Conservation (phyloP, 805 yeast species). For the Saccharomycopsis fodiens region DNA sequence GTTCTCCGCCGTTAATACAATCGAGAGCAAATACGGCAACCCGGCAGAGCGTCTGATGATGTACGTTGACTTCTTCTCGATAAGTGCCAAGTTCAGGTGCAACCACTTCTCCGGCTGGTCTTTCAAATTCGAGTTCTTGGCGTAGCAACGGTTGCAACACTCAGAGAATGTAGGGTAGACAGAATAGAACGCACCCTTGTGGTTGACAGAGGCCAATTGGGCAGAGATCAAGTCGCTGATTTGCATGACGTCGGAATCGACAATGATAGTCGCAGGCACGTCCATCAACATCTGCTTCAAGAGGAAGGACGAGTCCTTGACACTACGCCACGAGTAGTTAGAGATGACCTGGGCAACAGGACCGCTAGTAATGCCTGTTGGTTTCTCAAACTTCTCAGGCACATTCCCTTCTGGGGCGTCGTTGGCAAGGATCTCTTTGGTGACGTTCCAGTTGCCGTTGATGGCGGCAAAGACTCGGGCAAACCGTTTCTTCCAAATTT, state of each 20-base stretch:
- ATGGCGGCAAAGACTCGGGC: slow-evolving; percentile 19
- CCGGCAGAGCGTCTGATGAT: slow-evolving; percentile 93
- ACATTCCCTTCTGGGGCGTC: slow-evolving; percentile 67
- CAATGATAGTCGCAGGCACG: slow-evolving; percentile 23
- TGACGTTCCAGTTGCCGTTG: slow-evolving; percentile 37
- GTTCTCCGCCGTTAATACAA: slow-evolving; percentile 50
- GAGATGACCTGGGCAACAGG: slow-evolving; percentile 39
- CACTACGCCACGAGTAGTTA: slow-evolving; percentile 75
- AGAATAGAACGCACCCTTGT: slow-evolving; percentile 88
- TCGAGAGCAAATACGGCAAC: slow-evolving; percentile 71
- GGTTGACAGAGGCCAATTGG: slow-evolving; percentile 70
- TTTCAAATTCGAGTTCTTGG: slow-evolving; percentile 24
- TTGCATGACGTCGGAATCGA: slow-evolving; percentile 22
- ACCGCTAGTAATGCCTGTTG: slow-evolving; percentile 5
- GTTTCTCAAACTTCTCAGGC: slow-evolving; percentile 37
- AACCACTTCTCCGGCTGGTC: slow-evolving; percentile 52
- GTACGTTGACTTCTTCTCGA: slow-evolving; percentile 53
- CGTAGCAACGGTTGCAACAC: slow-evolving; percentile 52
- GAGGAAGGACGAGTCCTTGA: slow-evolving; percentile 64
- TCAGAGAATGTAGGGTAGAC: slow-evolving; percentile 74
- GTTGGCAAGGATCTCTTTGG: slow-evolving; percentile 42
- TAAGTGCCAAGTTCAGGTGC: slow-evolving; percentile 40
- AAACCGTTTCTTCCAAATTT: slow-evolving; percentile 4
- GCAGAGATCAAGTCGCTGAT: slow-evolving; percentile 50
- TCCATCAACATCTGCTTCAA: slow-evolving; percentile 37